Evolutionary conservation across 2,329 filamentous ascomycete genomes (phyloP), one percentile per base, ranked within the genome.

Genomic region (Xylaria arbuscula): DNA sequence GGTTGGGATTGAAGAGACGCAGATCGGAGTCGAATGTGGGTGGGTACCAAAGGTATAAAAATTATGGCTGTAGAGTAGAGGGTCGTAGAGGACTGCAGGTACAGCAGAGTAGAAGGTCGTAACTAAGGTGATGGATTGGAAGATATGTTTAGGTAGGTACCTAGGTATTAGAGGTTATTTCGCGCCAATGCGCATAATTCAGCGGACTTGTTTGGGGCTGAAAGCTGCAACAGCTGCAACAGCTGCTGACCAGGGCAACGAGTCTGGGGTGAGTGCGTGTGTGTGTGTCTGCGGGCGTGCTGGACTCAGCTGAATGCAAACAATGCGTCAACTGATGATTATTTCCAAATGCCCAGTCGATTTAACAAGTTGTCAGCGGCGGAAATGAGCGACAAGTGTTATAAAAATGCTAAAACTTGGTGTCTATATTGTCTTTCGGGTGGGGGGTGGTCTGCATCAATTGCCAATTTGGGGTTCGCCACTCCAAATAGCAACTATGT

Each of bases 131-230:
- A 28, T 28, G 28, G 3, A 28, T 2, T 28, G 28, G 2, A 28
- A 15, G 32, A 15, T n/a, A 28, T 3, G 28, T 28, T 28, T 28
- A 28, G 28, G 28, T 28, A 28, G 28, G 28, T 28, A 28, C 5
- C 2, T n/a, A 28, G 36, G 54, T 56, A 24, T 32, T 15, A 22
- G 55, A 42, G 40, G 17, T 28, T 51, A 19, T 24, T 3, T 36
- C 15, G 53, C 42, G 32, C 42, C 15, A 36, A 63, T 38, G 51
- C 32, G 62, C 24, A 38, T 57, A 45, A 64, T 56, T 54, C 64
- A 54, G 64, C 45, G 36, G 45, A 55, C 6, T n/a, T 17, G 40
- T 60, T 48, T 24, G 60, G 55, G 55, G 38, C 40, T 60, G 48
- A 47, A 60, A 62, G 57, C 24, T 32, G 48, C 34, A 50, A 55